phyloP scores from a whole-genome alignment of 179 eudicot species.

The Actinidia arguta region DNA sequence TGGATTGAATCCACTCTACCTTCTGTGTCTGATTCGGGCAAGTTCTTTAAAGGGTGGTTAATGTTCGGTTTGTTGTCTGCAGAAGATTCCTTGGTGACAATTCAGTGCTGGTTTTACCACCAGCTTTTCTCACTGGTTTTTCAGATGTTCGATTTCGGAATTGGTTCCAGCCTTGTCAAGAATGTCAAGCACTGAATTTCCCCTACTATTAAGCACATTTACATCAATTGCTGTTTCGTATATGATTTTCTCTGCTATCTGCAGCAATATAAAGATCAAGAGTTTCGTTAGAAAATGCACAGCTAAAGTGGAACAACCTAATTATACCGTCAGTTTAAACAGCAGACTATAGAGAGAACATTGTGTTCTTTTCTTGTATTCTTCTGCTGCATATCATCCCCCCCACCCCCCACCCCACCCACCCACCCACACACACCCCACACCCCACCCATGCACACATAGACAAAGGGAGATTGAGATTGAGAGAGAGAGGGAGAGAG shows the following conservation, averaged over 20 bases:
- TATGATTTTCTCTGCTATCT: neutral
- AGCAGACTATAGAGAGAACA: neutral
- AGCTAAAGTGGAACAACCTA: too few species aligned
- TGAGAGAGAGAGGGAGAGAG: too few species aligned
- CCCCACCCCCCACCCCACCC: too few species aligned
- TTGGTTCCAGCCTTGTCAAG: neutral
- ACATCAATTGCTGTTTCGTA: neutral
- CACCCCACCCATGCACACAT: too few species aligned
- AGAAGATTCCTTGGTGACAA: neutral
- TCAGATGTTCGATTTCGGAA: neutral
- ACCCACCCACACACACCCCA: too few species aligned
- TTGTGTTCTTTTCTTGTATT: too few species aligned
- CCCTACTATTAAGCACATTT: neutral
- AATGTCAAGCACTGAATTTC: neutral
- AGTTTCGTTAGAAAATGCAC: neutral
- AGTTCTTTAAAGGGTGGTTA: too few species aligned
- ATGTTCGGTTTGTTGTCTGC: neutral
- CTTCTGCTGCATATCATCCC: too few species aligned
- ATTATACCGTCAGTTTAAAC: too few species aligned
- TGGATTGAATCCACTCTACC: neutral
- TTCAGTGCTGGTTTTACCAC: neutral
- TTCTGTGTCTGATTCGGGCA: neutral
- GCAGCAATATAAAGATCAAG: neutral
- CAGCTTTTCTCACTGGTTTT: neutral
- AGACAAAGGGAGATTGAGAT: too few species aligned